Percentiles rank a stretch among this genome's conserved stretches.
Evolutionary conservation across 805 yeast genomes (phyloP).

Genomic region (Nematodospora valgi): DNA sequence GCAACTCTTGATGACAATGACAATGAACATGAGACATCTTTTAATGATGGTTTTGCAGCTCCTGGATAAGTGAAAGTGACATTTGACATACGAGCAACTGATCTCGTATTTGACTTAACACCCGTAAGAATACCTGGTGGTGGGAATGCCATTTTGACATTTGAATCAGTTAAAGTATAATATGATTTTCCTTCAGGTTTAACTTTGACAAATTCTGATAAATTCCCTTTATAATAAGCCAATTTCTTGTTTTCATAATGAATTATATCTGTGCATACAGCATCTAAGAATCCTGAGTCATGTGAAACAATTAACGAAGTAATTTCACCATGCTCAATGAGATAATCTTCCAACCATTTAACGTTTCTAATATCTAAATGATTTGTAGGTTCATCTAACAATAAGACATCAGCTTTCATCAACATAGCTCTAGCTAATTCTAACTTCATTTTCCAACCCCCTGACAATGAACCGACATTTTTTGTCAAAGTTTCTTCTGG

Average conservation of each 20-base stretch:
- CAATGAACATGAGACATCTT: constrained; percentile 80
- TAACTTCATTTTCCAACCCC: constrained; percentile 99
- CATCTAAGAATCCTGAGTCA: constrained; percentile 94
- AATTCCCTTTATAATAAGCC: constrained; percentile 93
- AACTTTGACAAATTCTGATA: constrained; percentile 85
- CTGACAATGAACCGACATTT: constrained; percentile 90
- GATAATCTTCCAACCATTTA: constrained; percentile 88
- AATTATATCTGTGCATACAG: constrained; percentile 93
- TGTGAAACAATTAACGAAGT: constrained; percentile 96
- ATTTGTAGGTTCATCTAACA: constrained; percentile 97
- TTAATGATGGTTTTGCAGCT: constrained; percentile 75
- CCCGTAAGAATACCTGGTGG: constrained; percentile 98
- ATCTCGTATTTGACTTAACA: constrained; percentile 89
- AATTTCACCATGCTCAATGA: constrained; percentile 76
- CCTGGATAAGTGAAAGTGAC: constrained; percentile 92
- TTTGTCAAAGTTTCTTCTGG: constrained; percentile 86
- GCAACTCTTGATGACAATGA: constrained; percentile 97
- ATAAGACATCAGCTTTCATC: constrained; percentile 91
- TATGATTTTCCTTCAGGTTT: constrained; percentile 96
- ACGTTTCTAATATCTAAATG: constrained; percentile 95
- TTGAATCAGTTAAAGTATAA: constrained; percentile 88
- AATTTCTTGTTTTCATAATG: constrained; percentile 95
- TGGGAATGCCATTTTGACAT: constrained; percentile 96
- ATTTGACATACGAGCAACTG: constrained; percentile 82
- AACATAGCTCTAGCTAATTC: constrained; percentile 99